Evolutionary conservation across 495 filamentous ascomycete species (phyloP), one percentile per base, ranked within the genome.

Genomic region (Polyplosphaeria fusca): DNA sequence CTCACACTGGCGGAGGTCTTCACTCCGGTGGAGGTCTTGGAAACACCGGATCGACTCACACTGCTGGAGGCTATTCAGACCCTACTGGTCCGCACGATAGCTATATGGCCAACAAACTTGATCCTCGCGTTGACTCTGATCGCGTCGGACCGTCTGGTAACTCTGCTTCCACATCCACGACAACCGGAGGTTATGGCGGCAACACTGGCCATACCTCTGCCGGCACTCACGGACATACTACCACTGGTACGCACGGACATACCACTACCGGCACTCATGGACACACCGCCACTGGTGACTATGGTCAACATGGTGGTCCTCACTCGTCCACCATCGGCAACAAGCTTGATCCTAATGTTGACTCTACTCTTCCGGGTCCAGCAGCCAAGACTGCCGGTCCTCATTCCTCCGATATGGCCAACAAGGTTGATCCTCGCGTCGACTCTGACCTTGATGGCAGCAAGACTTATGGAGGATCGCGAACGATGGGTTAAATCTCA

Each of bases 101-200:
- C 47, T 71, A 73, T 5, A 37, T 70, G 5, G 72, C 61, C 19
- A 78, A 81, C 67, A 74, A 75, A 23, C 71, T 70, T 22, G 77
- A 77, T 63, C 74, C 76, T n/a, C 71, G 74, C 58, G 63, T 77
- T 39, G 74, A 79, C 64, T 74, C 72, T 61, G 75, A 79, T 52
- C 69, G 67, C 37, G 45, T 60, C 13, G 70, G 71, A 32, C 57
- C 61, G 24, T 61, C 57, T 40, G 69, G 68, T 52, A 64, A 65
- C n/a, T 57, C 64, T 37, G 35, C 11, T 23, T n/a, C 41, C 32
- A 41, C 60, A 47, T n/a, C 41, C 32, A 41, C 60, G 43, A 46
- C 35, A n/a, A n/a, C 23, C 25, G 51, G 39, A 28, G 23, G 23
- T 35, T 46, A 53, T 32, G 58, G 51, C 28, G 4, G 18, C 18